These are phyloP conservation scores for Scalesia atractyloides DNA, from an alignment of 129 eudicot species.

Conservation along the genomic window DNA sequence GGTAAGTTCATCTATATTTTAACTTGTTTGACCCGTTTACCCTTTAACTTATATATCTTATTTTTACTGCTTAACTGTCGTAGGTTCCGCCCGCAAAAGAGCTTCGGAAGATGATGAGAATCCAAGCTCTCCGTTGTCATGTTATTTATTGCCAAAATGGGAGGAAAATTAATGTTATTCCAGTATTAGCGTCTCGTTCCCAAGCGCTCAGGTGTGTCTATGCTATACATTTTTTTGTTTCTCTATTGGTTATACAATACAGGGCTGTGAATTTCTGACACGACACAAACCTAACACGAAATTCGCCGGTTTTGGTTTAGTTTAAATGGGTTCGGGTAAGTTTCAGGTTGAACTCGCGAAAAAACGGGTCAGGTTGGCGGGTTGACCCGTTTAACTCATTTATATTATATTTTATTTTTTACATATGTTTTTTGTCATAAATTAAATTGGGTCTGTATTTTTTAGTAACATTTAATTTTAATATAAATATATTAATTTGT, in stretches of 20 bases:
- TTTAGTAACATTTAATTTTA: no score
- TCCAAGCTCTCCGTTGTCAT: constrained; percentile 97
- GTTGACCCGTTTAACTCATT: no score
- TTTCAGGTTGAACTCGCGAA: no score
- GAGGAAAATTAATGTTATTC: constrained; percentile 80
- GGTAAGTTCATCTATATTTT: constrained; percentile 44
- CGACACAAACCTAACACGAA: no score
- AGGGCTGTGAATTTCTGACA: no score
- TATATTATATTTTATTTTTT: no score
- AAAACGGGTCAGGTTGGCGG: no score
- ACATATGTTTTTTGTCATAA: no score
- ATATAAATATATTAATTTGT: no score
- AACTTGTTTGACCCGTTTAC: not conserved
- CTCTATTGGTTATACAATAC: constrained; percentile 1
- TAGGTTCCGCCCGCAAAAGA: constrained; percentile 93
- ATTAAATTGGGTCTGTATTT: no score
- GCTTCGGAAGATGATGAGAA: constrained; percentile 84
- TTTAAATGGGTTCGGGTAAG: no score
- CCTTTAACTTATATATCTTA: not conserved
- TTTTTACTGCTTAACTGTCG: constrained; percentile 21
- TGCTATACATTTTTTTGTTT: not conserved
- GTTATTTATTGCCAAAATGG: constrained; percentile 88
- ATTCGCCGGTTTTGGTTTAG: no score
- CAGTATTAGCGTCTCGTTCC: constrained; percentile 92
- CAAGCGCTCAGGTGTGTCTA: constrained; percentile 86